Percentiles rank a stretch among this genome's conserved stretches.
These are phyloP conservation scores for Suhomyces guaymorum DNA, from an alignment of 1,139 yeast genomes.

Conservation along the genomic window DNA sequence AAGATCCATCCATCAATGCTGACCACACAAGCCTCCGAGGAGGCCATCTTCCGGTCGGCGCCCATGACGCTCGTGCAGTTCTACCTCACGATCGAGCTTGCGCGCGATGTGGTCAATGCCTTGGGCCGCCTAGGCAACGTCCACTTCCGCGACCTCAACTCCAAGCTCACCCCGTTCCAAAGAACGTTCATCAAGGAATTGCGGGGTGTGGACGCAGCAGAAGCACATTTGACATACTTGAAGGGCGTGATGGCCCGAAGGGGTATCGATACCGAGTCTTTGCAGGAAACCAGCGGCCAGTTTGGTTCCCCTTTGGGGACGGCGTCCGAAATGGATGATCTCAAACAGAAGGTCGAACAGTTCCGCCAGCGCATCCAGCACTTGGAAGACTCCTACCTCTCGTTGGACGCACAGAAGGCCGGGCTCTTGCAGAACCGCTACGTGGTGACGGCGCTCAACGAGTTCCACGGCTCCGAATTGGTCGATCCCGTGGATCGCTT, in stretches of 20 bases:
- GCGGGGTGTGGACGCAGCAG: constrained; percentile 48
- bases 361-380: constrained; percentile 23
- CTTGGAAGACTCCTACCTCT: constrained; percentile 23
- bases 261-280: too few relatives aligned
- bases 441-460: constrained; percentile 21
- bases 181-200: constrained; percentile 84
- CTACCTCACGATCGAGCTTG: constrained; percentile 87
- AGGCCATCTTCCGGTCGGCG: constrained; percentile 61
- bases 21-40: constrained; percentile 14
- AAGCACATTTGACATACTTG: constrained; percentile 31
- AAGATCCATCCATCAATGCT: not conserved
- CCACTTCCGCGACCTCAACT: constrained; percentile 88
- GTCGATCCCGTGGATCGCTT: constrained; percentile 7
- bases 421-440: constrained; percentile 22
- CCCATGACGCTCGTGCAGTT: constrained; percentile 93
- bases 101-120: constrained; percentile 80
- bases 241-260: constrained; percentile 18
- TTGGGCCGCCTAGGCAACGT: constrained; percentile 81
- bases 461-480: constrained; percentile 19
- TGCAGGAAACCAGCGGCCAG: constrained; percentile 19
- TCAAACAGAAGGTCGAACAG: constrained; percentile 17
- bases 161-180: constrained; percentile 77
- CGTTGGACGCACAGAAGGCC: constrained; percentile 18
- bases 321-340: constrained; percentile 22
- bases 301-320: constrained; percentile 19